Conservation (phyloP, 345 rosid species). For the Sonneratia caseolaris region DNA sequence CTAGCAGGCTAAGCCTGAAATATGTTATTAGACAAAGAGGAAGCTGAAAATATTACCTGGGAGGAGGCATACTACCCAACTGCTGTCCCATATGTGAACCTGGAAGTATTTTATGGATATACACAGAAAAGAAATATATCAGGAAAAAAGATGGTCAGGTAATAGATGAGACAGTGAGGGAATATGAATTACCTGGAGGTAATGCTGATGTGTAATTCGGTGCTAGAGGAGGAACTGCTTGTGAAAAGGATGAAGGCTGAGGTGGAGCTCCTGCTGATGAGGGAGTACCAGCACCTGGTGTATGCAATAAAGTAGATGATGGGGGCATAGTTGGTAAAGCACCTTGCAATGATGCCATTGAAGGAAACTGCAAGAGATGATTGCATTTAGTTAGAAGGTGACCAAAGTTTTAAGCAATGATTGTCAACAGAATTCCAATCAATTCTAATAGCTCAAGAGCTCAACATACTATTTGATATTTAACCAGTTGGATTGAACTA, state of each 20-base stretch:
- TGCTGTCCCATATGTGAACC: slow-evolving; percentile 52
- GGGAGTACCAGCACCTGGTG: slow-evolving; percentile 37
- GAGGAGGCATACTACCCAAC: slow-evolving; percentile 33
- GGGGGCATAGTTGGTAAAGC: slow-evolving; percentile 48
- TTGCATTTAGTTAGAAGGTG: not conserved
- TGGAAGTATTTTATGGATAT: slow-evolving; percentile 20
- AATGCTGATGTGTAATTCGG: slow-evolving; percentile 22
- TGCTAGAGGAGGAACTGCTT: slow-evolving; percentile 15
- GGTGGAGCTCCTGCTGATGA: slow-evolving; percentile 40
- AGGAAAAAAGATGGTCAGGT: not conserved
- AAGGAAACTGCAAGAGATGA: slow-evolving; percentile 57
- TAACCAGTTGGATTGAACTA: no score
- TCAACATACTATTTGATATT: not conserved
- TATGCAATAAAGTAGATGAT: slow-evolving; percentile 29
- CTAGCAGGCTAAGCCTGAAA: not conserved
- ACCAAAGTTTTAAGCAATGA: not conserved
- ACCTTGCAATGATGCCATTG: slow-evolving; percentile 57
- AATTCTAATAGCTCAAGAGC: not conserved
- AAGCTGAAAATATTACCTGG: slow-evolving; percentile 32
- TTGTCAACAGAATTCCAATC: no score
- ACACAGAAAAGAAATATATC: not conserved
- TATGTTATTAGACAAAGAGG: not conserved
- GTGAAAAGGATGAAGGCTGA: slow-evolving; percentile 27
- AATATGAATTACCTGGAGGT: slow-evolving; percentile 46
- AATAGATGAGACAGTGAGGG: not conserved